Evolutionary conservation across 495 filamentous ascomycete genomes (phyloP), one percentile per base, ranked within the genome.

Genomic region (Aspergillus sclerotioniger): DNA sequence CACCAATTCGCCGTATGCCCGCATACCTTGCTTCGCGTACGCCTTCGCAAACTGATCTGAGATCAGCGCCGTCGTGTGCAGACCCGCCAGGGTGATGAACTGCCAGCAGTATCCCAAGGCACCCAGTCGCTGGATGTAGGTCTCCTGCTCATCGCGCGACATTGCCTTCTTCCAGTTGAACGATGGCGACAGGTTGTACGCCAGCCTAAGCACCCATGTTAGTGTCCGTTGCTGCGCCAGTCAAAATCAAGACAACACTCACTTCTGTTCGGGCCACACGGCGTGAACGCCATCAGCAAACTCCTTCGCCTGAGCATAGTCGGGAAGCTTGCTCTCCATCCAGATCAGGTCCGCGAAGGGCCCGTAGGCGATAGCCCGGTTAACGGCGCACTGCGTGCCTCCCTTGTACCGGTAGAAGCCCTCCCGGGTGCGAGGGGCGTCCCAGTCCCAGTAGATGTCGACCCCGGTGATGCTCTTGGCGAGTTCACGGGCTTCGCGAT

Each of bases 91-190:
- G 31, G 95, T 98, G 80, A 98, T 98, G 84, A 98, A 98, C 75
- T 98, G 94, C 94, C 94, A 98, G 82, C 89, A 95, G 84, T 97
- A 98, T 48, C 94, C 94, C 31, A 98, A 85, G 43, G 76, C 72
- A 54, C 85, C 91, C 39, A 98, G 87, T 19, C 93, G 90, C 59
- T 86, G 77, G 78, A 98, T 98, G 77, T 97, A 98, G 19, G 95
- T 98, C 76, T 96, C 90, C 75, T 98, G 95, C 71, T 98, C 95
- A 46, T 86, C 80, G 61, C 87, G 84, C 28, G 90, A 80, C 95
- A 98, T 98, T 69, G 95, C 94, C 45, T 92, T 79, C 80, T 98
- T 97, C 94, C 94, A 98, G 84, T 98, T 98, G 87, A 98, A 98
- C 39, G 91, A 96, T 28, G 95, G 95, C 0, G 92, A 96, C 52